phyloP scores from a whole-genome alignment of 495 filamentous ascomycete species.

The Lichina pygmaea region DNA sequence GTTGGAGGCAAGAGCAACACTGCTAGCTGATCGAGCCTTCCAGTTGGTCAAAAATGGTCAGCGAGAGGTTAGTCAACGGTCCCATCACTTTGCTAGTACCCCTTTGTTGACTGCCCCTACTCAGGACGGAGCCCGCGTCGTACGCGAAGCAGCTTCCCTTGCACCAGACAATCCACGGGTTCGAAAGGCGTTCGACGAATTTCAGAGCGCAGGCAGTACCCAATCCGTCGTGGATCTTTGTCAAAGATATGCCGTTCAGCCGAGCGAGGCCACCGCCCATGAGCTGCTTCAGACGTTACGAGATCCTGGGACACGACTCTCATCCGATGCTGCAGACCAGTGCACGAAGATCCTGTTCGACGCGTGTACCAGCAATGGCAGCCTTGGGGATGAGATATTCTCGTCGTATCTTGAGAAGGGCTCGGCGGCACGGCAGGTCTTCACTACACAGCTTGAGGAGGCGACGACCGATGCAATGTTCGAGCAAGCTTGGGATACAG shows the following conservation, averaged over 20 bases:
- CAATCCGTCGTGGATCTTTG: conserved; percentile 25
- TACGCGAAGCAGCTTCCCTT: conserved; percentile 35
- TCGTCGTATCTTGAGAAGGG: conserved; percentile 29
- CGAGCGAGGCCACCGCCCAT: conserved; percentile 27
- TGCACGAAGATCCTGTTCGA: conserved; percentile 27
- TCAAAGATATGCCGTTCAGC: conserved; percentile 20
- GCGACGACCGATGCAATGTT: conserved; percentile 25
- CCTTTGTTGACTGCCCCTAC: neutral
- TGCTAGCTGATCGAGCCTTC: conserved; percentile 1
- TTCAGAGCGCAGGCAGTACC: conserved; percentile 20
- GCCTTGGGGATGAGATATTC: conserved; percentile 28
- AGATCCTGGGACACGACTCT: conserved; percentile 22
- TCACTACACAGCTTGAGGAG: conserved; percentile 21
- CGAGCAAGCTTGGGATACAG: conserved; percentile 27
- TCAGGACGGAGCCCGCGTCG: conserved; percentile 28
- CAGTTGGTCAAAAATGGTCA: conserved; percentile 2
- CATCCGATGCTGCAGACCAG: conserved; percentile 22
- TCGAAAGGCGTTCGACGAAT: conserved; percentile 22
- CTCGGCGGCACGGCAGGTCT: conserved; percentile 23
- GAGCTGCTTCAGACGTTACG: conserved; percentile 27
- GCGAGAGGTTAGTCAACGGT: conserved; percentile 1
- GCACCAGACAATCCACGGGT: conserved; percentile 27
- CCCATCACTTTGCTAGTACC: neutral
- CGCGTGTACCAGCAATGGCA: conserved; percentile 14
- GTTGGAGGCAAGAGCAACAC: neutral